These are phyloP conservation scores for Bipolaris victoriae DNA, from an alignment of 2,329 filamentous ascomycete species.

Conservation along the genomic window DNA sequence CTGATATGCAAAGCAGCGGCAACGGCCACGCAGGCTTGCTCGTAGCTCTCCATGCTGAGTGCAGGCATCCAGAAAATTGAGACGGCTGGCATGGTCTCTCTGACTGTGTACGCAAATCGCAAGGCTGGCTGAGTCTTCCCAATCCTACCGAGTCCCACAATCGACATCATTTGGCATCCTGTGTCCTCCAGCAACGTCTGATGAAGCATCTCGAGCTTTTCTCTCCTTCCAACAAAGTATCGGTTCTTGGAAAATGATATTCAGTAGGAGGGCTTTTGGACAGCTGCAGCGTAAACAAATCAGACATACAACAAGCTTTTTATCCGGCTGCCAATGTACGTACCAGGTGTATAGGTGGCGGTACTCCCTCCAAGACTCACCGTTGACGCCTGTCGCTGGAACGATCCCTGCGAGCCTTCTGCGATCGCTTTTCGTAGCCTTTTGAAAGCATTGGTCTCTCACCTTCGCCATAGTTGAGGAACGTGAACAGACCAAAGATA, in stretches of 20 bases:
- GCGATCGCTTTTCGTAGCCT: not conserved
- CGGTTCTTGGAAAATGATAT: slow-evolving; percentile 36
- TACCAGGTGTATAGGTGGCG: not conserved
- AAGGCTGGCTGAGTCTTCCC: slow-evolving; percentile 45
- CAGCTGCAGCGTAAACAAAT: not conserved
- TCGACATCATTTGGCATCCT: slow-evolving; percentile 32
- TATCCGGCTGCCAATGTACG: not conserved
- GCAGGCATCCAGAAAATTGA: slow-evolving; percentile 34
- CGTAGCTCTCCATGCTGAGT: slow-evolving; percentile 28
- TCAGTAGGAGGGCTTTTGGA: not conserved
- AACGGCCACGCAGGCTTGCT: slow-evolving; percentile 24
- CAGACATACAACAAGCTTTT: not conserved
- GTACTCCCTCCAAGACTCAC: not conserved
- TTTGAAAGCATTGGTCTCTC: not conserved
- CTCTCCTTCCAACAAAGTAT: slow-evolving; percentile 33
- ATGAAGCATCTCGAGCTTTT: slow-evolving; percentile 32
- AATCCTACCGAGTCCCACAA: slow-evolving; percentile 38
- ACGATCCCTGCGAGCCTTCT: not conserved
- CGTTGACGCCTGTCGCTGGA: not conserved
- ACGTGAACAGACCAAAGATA: not conserved
- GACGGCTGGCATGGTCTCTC: slow-evolving; percentile 18
- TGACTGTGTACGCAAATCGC: slow-evolving; percentile 35
- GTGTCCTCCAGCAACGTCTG: slow-evolving; percentile 30
- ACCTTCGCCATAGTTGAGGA: slow-evolving; percentile 6
- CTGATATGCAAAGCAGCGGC: slow-evolving; percentile 19